Evolutionary conservation across 345 rosid genomes (phyloP).

Genomic region (Moricandia arvensis): DNA sequence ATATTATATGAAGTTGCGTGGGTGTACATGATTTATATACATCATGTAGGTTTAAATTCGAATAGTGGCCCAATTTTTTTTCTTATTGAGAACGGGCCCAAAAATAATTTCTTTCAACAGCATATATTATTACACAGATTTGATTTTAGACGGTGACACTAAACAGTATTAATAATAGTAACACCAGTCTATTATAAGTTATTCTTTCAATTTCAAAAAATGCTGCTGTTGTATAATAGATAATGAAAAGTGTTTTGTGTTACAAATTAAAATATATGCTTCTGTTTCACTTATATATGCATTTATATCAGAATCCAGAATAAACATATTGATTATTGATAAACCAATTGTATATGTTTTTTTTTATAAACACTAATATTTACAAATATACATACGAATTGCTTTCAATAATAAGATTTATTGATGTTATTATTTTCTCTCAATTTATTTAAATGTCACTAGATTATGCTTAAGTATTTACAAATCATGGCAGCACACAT

Average conservation of each 20-base stretch:
- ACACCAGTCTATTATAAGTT: background rate
- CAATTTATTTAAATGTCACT: background rate
- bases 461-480: background rate
- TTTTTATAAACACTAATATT: background rate
- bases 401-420: background rate
- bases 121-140: background rate
- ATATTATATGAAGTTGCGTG: background rate
- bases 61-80: background rate
- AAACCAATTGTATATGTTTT: background rate
- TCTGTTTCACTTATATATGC: background rate
- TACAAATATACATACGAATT: background rate
- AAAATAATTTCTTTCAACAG: background rate
- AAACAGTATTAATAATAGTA: background rate
- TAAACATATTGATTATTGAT: background rate
- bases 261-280: background rate
- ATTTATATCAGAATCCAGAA: background rate
- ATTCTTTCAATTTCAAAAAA: background rate
- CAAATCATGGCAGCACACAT: background rate
- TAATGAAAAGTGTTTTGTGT: background rate
- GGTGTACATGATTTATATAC: background rate
- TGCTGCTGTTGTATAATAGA: background rate
- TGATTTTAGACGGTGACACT: background rate
- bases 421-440: background rate
- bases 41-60: background rate
- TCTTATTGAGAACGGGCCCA: background rate